Conservation (phyloP, 306 rosid species). For the Pueraria montana region DNA sequence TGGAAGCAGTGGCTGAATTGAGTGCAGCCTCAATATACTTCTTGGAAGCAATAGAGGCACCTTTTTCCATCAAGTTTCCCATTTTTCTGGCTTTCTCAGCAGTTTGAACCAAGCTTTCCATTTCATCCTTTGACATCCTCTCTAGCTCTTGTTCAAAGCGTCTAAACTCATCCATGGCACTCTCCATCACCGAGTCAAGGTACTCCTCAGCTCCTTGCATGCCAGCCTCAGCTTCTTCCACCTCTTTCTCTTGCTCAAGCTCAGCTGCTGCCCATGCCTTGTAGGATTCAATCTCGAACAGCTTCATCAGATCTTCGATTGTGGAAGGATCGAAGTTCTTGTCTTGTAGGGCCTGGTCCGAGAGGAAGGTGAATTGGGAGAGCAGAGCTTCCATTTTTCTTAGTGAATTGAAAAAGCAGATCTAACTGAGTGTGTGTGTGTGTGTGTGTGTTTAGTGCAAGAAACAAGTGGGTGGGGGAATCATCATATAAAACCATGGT, state of each 20-base stretch:
- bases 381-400: slow-evolving; percentile 77
- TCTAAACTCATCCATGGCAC: slow-evolving; percentile 91
- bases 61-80: slow-evolving; percentile 81
- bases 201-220: slow-evolving; percentile 72
- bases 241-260: slow-evolving; percentile 64
- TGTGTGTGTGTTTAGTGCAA: background rate
- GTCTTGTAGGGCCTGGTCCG: slow-evolving; percentile 76
- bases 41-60: slow-evolving; percentile 76
- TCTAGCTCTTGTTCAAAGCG: slow-evolving; percentile 79
- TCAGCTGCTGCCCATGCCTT: slow-evolving; percentile 91
- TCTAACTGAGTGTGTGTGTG: slow-evolving; percentile 19
- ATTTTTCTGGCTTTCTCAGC: slow-evolving; percentile 77
- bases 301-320: slow-evolving; percentile 81
- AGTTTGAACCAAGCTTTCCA: slow-evolving; percentile 54
- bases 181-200: slow-evolving; percentile 84
- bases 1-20: slow-evolving; percentile 84
- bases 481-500: too few species aligned
- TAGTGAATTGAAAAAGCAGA: slow-evolving; percentile 36
- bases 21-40: slow-evolving; percentile 81
- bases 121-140: slow-evolving; percentile 59
- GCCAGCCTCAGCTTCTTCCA: slow-evolving; percentile 64
- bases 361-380: slow-evolving; percentile 76
- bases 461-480: too few species aligned
- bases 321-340: slow-evolving; percentile 85
- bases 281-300: slow-evolving; percentile 95